Evolutionary conservation across 768 basidiomycete species (phyloP), one percentile per base, ranked within the genome.

Genomic region (Suillus fuscotomentosus): DNA sequence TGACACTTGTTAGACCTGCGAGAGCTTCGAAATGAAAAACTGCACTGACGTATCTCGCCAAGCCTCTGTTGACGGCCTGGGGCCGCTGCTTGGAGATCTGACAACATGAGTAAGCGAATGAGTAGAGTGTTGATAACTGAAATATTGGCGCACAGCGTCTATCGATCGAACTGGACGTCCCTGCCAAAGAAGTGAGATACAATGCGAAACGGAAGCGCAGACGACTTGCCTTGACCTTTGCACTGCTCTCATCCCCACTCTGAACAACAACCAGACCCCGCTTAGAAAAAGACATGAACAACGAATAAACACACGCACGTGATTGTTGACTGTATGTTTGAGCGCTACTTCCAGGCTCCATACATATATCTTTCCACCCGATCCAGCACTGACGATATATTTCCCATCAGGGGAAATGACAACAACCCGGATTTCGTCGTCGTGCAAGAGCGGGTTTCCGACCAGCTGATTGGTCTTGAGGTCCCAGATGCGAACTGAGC

Each of bases 401-500:
- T 83, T 88, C 14, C 91, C 94, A 77, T 97, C 93, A 2, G 83
- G 81, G 68, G 90, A 94, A 42, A 95, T 70, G 3, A 94, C 91
- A 3, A 97, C 80, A 8, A 85, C 82, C 27, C 90, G 80, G 0
- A 97, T 84, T 75, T 94, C 90, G 69, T 92, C 92, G 10, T 83
- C 87, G 72, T 97, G 95, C 0, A 94, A 93, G 64, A 82, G 75
- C 2, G 84, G 72, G 1, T 82, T 81, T 6, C 60, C 60, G 2
- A 48, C 5, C 4, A 6, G n/a, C 36, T 20, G 42, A 60, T 60
- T 34, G 3, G 60, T 61, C 13, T 31, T 34, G 27, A 50, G 17
- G 43, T 43, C 43, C 43, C 43, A 43, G 0, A 43, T 1, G 43
- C 20, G 43, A 20, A 20, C 20, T 20, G 43, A 43, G 8, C 1